These are phyloP conservation scores for Mesembryanthemum crystallinum DNA, from an alignment of 148 eudicot species.

Conservation along the genomic window DNA sequence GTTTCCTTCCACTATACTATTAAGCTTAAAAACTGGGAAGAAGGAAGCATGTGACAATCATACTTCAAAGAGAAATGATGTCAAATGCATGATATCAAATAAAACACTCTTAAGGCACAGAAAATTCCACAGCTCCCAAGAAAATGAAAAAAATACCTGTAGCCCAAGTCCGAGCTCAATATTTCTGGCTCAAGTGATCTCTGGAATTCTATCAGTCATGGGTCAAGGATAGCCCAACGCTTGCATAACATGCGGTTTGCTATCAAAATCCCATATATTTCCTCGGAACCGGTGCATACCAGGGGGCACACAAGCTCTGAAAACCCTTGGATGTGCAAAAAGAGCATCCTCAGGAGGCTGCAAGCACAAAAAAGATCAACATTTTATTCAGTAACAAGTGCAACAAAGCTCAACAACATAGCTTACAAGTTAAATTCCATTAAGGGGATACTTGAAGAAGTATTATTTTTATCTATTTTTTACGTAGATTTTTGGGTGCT, in stretches of 20 bases:
- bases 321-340: constrained; percentile 92
- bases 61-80: neutral
- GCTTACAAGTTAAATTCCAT: neutral
- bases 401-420: neutral
- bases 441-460: neutral
- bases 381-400: constrained; percentile 1
- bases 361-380: constrained; percentile 15
- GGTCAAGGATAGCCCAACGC: constrained; percentile 72
- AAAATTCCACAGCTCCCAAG: neutral
- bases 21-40: no score
- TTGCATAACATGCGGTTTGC: constrained; percentile 82
- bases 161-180: constrained; percentile 97
- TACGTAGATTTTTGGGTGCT: no score
- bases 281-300: constrained; percentile 97
- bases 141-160: constrained; percentile 55
- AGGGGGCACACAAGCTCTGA: constrained; percentile 96
- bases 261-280: constrained; percentile 94
- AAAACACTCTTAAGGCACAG: neutral
- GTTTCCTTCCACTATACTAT: neutral
- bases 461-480: no score
- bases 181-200: constrained; percentile 92
- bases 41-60: neutral
- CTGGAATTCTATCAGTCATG: constrained; percentile 70
- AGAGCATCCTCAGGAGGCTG: constrained; percentile 99
- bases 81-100: neutral